Base-by-base conservation (phyloP, 2,329 filamentous ascomycete genomes). In the Fusarium agapanthi region DNA sequence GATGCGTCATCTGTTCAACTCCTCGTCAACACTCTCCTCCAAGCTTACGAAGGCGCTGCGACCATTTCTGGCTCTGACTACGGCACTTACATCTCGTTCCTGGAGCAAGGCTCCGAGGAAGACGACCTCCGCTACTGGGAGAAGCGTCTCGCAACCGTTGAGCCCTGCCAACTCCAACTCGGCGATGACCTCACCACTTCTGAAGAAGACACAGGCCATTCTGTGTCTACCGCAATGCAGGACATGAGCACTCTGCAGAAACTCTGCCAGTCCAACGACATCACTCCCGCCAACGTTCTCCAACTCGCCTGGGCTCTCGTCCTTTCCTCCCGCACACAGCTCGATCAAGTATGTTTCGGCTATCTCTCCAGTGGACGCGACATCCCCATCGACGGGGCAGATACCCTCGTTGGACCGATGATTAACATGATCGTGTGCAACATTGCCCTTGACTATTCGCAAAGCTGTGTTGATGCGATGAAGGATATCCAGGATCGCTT, bases 391-490 rank as follows among this genome's bases (percentile, higher is more conserved):
- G 55, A 58, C 5, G 41, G 55, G 3, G 43, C 32, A 11, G 55
- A 58, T 5, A 58, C 40, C 2, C 43, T 58, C 5, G 41, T 58
- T 20, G 55, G 55, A 13, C 55, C 55, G 2, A 58, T 58, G 55
- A 58, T 58, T 20, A 58, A 58, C 12, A 58, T 58, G 55, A 50
- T 58, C 32, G 43, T 58, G 2, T 58, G 55, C 30, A 58, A 58
- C 8, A 58, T 58, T 20, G 40, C 26, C 20, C 41, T 58, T 1
- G 32, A 58, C 32, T 50, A 30, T 24, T 4, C 2, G 12, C 41
- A 58, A 24, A 50, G 8, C 26, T 38, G 55, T 2, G n/a, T 38
- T 16, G 55, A 50, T 48, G 32, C 55, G 1, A 58, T 58, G 55
- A 34, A 34, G 22, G 32, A 35, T 6, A 50, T 58, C 4, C 55